Base-by-base conservation (phyloP, 768 basidiomycete species). In the Clitopilus hobsonii region DNA sequence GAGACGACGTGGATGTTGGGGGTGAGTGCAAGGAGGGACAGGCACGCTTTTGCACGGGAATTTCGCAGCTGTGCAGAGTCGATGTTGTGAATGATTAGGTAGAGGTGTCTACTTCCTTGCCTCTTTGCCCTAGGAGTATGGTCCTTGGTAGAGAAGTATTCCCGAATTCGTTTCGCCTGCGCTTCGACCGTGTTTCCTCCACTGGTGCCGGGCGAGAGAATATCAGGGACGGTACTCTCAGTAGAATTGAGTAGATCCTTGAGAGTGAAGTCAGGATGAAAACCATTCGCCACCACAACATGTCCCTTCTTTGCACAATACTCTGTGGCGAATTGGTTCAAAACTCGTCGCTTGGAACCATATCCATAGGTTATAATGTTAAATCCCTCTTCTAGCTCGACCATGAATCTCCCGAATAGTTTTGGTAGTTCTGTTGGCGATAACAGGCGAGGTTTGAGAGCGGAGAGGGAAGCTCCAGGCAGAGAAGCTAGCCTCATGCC, bases 341-440 rank as follows among this genome's bases (percentile, higher is more conserved):
- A 73, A 7, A 88, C 60, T 16, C 65, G 67, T 54, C 91, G 78
- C 67, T 99, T 99, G 18, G 92, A 95, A 5, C 96, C 96, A 62
- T 85, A 82, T 1, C 96, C 96, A 63, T 93, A 92, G 68, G 92
- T 86, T 18, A 95, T 69, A 41, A 98, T 72, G 67, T 91, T 94
- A 76, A 94, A 98, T 1, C 93, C 94, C 65, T 86, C 81, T 1
- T 75, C 72, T 23, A 98, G 77, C 68, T 98, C 93, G 57, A 76
- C 72, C 41, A 81, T 70, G 66, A 88, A 89, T 38, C 85, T 80
- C 22, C 76, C 71, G 63, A 88, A 86, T 16, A 82, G 71, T 22
- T 51, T 27, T 28, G 26, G 27, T 4, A 66, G 59, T 29, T 69
- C 61, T 64, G 72, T 63, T 52, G 68, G 56, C 23, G 69, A 52